Percentiles rank a stretch among this genome's conserved stretches.
Evolutionary conservation across 805 yeast species (phyloP).

Genomic region (Spencermartinsiella europaea): DNA sequence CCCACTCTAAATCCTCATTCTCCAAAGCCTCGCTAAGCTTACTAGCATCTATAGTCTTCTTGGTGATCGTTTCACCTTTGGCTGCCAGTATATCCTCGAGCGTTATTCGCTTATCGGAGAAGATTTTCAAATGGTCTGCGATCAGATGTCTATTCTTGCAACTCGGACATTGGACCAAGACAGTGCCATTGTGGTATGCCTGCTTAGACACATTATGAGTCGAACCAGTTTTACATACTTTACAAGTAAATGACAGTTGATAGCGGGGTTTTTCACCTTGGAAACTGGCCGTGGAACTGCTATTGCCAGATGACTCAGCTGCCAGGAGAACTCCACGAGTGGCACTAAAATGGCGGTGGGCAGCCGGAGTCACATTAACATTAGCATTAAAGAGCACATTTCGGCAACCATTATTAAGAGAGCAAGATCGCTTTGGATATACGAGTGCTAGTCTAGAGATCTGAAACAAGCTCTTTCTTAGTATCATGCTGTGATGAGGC

Average conservation of each 20-base stretch:
- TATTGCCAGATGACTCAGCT: too few relatives aligned
- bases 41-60: slow-evolving; percentile 54
- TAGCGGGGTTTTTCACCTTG: slow-evolving; percentile 52
- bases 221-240: slow-evolving; percentile 75
- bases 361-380: too few relatives aligned
- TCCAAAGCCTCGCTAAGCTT: slow-evolving; percentile 4
- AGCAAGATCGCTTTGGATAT: too few relatives aligned
- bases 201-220: slow-evolving; percentile 90
- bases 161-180: slow-evolving; percentile 85
- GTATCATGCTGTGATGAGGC: too few relatives aligned
- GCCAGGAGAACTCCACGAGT: too few relatives aligned
- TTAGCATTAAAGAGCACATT: too few relatives aligned
- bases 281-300: background rate
- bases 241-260: slow-evolving; percentile 90
- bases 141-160: slow-evolving; percentile 84
- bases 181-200: slow-evolving; percentile 82
- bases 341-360: too few relatives aligned
- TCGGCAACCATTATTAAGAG: too few relatives aligned
- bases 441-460: too few relatives aligned
- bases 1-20: slow-evolving; percentile 28
- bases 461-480: too few relatives aligned
- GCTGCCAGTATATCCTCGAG: slow-evolving; percentile 71
- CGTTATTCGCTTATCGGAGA: slow-evolving; percentile 72
- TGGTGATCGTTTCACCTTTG: slow-evolving; percentile 69
- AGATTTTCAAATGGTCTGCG: slow-evolving; percentile 81